Evolutionary conservation across 306 rosid genomes (phyloP).

Genomic region (Potentilla sterilis): DNA sequence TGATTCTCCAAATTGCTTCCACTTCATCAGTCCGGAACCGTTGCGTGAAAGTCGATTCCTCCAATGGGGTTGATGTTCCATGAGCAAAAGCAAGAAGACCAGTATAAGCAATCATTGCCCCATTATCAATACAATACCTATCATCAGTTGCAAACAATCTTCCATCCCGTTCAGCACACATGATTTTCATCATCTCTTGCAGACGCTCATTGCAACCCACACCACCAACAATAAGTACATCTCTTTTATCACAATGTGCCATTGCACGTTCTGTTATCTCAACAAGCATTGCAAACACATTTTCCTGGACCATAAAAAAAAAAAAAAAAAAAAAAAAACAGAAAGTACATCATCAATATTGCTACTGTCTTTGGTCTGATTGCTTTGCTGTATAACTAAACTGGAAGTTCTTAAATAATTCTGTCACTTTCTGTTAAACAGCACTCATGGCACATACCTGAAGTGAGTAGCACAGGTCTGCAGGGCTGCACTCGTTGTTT

Average conservation of each 20-base stretch:
- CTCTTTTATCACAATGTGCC: conserved; percentile 92
- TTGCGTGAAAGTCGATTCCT: conserved; percentile 78
- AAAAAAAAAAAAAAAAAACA: neutral
- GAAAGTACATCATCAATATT: neutral
- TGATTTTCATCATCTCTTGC: conserved; percentile 92
- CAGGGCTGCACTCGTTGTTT: conserved; percentile 83
- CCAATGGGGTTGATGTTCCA: conserved; percentile 60
- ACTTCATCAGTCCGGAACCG: conserved; percentile 93
- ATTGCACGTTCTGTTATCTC: conserved; percentile 94
- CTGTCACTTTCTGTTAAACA: neutral
- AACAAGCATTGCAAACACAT: conserved; percentile 86
- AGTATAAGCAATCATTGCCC: conserved; percentile 94
- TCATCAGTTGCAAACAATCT: conserved; percentile 89
- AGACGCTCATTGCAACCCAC: conserved; percentile 88
- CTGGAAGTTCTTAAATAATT: neutral
- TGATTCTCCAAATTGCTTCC: conserved; percentile 83
- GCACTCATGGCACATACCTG: conserved; percentile 44
- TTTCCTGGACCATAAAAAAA: conserved; percentile 50
- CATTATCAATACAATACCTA: conserved; percentile 85
- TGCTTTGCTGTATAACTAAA: neutral
- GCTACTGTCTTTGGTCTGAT: neutral
- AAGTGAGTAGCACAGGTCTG: conserved; percentile 90
- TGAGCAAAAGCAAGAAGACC: conserved; percentile 85
- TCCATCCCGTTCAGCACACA: conserved; percentile 92
- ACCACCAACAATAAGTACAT: conserved; percentile 92